Base-by-base conservation (phyloP, 169 alveolate genomes). In the Plasmodium ovale region DNA sequence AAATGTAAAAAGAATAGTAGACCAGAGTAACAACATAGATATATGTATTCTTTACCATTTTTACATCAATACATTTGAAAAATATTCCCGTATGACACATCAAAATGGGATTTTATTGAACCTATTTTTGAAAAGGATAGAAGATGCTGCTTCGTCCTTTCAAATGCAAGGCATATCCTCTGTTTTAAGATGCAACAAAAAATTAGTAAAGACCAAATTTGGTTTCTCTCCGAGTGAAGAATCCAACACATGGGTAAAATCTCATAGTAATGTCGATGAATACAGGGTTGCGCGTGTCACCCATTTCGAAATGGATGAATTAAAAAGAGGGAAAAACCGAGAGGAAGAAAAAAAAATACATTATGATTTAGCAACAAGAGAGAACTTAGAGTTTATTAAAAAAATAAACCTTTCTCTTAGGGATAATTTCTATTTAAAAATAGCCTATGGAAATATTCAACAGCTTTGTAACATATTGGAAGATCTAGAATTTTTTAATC, bases 121-220 rank as follows among this genome's bases (percentile, higher is more conserved):
- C 21, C 25, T 44, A 29, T 82, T 82, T 64, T 65, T 82, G 49
- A 53, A 44, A 9, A 82, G 58, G 42, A 39, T 82, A 29, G 27
- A 47, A 27, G 9, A 53, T 59, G n/a, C 16, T 37, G 56, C 27
- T 54, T 70, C 82, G 4, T 23, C 31, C 10, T 37, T 82, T 10
- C 84, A 82, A 59, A 65, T 82, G 12, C 79, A 82, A n/a, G 25
- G 84, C 4, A 82, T 82, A n/a, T 82, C 90, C 7, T 82, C 68
- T n/a, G 29, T 82, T 33, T 44, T 82, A 69, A 53, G 90, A 35
- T 82, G 77, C 65, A 69, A 65, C 31, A 82, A 82, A 51, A 82
- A 82, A 27, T 19, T 82, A 59, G 73, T 82, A 29, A 82, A 64
- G 49, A n/a, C 6, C 37, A 42, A 14, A n/a, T 59, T 21, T 3